Evolutionary conservation across 768 basidiomycete genomes (phyloP).

Genomic region (Lentinula aciculospora): DNA sequence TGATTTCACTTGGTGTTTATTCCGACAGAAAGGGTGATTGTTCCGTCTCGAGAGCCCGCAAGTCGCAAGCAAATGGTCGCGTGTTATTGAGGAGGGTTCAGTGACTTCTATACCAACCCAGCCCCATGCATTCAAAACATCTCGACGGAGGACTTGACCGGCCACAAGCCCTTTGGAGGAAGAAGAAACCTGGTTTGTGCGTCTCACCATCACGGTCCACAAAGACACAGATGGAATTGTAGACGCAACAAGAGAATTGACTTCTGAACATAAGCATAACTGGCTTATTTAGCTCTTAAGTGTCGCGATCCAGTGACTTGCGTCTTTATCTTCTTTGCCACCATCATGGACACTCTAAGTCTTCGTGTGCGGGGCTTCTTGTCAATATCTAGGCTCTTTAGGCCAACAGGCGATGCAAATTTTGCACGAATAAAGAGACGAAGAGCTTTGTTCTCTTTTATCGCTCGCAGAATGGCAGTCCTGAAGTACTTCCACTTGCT

Average conservation of each 20-base stretch:
- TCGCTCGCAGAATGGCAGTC: slow-evolving; percentile 6
- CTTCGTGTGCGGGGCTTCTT: neutral
- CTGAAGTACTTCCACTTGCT: neutral
- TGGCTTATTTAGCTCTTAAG: slow-evolving; percentile 8
- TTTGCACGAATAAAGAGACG: slow-evolving; percentile 10
- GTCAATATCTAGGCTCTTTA: slow-evolving; percentile 6
- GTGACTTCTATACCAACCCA: slow-evolving; percentile 74
- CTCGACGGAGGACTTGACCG: slow-evolving; percentile 59
- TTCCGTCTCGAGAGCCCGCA: slow-evolving; percentile 61
- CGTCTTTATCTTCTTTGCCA: slow-evolving; percentile 2
- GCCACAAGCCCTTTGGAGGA: slow-evolving; percentile 47
- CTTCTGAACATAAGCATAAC: slow-evolving; percentile 9
- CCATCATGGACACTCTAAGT: slow-evolving; percentile 8
- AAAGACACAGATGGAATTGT: slow-evolving; percentile 11
- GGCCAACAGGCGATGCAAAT: slow-evolving; percentile 12
- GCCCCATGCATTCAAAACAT: slow-evolving; percentile 58
- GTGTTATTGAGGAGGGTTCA: slow-evolving; percentile 52
- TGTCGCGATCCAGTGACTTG: neutral
- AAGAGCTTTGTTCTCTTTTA: slow-evolving; percentile 5
- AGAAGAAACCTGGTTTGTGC: slow-evolving; percentile 47
- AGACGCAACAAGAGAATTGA: slow-evolving; percentile 10
- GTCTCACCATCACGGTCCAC: slow-evolving; percentile 46
- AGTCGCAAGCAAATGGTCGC: slow-evolving; percentile 58
- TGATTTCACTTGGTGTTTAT: slow-evolving; percentile 38
- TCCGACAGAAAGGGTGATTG: slow-evolving; percentile 47